Conservation (phyloP, 495 filamentous ascomycete species). For the Lepidopterella palustris region DNA sequence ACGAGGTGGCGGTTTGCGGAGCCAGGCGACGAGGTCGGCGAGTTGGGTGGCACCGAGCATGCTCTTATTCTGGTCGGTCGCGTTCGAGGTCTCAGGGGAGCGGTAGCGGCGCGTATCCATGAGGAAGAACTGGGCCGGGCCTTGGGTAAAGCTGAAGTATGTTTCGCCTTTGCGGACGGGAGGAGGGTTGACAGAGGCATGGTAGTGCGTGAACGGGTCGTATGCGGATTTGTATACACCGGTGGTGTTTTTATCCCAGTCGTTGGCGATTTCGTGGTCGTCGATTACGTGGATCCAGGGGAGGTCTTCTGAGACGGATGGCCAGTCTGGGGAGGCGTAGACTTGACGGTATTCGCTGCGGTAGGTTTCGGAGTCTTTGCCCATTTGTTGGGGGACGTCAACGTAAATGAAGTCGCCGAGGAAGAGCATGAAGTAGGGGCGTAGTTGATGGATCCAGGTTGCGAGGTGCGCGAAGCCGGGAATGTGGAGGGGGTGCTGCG, state of each 20-base stretch:
- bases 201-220: slow-evolving; percentile 86
- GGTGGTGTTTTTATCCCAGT: slow-evolving; percentile 72
- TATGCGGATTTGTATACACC: slow-evolving; percentile 66
- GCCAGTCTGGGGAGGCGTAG: slow-evolving; percentile 90
- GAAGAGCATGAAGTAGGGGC: slow-evolving; percentile 90
- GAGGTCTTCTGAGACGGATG: slow-evolving; percentile 56
- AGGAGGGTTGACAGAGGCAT: slow-evolving; percentile 77
- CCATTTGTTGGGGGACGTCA: slow-evolving; percentile 78
- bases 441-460: slow-evolving; percentile 54
- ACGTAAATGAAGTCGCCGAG: slow-evolving; percentile 99
- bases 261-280: slow-evolving; percentile 92
- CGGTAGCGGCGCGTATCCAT: slow-evolving; percentile 88
- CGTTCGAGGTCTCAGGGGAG: slow-evolving; percentile 46
- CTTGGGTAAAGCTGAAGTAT: slow-evolving; percentile 81
- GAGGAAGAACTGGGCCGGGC: slow-evolving; percentile 90
- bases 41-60: slow-evolving; percentile 83
- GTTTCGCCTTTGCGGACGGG: slow-evolving; percentile 52
- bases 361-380: slow-evolving; percentile 64
- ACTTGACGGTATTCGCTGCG: slow-evolving; percentile 87
- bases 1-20: slow-evolving; percentile 58
- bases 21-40: slow-evolving; percentile 67
- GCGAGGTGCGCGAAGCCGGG: slow-evolving; percentile 66
- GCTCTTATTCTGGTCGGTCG: slow-evolving; percentile 51
- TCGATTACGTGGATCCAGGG: slow-evolving; percentile 96
- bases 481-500: slow-evolving; percentile 74